These are phyloP conservation scores for Sungouiozyma intestinalis DNA, from an alignment of 805 yeast species.

Conservation along the genomic window DNA sequence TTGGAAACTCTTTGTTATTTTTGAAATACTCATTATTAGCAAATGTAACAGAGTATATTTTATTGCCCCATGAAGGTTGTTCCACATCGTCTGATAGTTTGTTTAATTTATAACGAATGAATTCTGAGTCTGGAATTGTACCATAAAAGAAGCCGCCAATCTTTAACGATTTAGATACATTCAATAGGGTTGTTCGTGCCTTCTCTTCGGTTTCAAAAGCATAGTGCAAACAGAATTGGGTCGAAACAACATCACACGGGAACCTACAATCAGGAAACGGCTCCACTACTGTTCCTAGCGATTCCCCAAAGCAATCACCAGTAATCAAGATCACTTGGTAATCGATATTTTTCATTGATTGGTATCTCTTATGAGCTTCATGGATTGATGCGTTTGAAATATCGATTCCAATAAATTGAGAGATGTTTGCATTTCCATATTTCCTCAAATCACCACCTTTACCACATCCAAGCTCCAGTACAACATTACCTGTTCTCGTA, in stretches of 20 bases:
- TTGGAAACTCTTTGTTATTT: constrained; percentile 57
- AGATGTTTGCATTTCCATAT: constrained; percentile 65
- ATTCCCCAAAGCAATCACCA: constrained; percentile 78
- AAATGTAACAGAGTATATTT: constrained; percentile 70
- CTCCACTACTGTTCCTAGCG: constrained; percentile 55
- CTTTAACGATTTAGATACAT: constrained; percentile 64
- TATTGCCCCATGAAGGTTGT: constrained; percentile 68
- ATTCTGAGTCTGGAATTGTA: constrained; percentile 87
- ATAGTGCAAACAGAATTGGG: constrained; percentile 91
- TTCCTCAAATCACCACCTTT: constrained; percentile 95
- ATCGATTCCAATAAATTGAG: constrained; percentile 83
- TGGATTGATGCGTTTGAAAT: constrained; percentile 78
- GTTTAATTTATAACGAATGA: constrained; percentile 54
- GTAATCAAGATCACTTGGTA: constrained; percentile 80
- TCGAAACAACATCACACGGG: constrained; percentile 80
- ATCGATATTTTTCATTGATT: constrained; percentile 43
- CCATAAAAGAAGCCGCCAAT: constrained; percentile 87
- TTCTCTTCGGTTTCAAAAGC: constrained; percentile 82
- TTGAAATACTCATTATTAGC: constrained; percentile 57
- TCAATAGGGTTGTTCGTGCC: constrained; percentile 59
- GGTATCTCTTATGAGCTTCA: constrained; percentile 73
- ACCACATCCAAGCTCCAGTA: constrained; percentile 89
- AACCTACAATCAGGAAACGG: constrained; percentile 58
- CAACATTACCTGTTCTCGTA: constrained; percentile 44
- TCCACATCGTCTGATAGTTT: constrained; percentile 41